Evolutionary conservation across 768 basidiomycete species (phyloP).

Genomic region (Boletus sp.): DNA sequence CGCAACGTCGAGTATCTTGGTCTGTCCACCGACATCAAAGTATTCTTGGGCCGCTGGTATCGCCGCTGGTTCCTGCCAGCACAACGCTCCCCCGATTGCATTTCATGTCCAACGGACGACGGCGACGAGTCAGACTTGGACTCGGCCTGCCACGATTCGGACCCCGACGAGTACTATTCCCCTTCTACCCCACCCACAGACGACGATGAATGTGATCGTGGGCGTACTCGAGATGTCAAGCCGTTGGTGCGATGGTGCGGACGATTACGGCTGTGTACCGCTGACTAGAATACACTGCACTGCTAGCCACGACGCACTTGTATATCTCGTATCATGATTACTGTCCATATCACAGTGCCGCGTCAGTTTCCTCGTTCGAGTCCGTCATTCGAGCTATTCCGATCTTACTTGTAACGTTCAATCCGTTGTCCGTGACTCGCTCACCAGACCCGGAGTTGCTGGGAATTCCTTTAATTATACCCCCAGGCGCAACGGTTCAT

Average conservation of each 20-base stretch:
- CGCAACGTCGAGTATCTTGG: constrained; percentile 89
- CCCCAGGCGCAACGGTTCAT: too few relatives aligned
- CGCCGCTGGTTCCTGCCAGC: constrained; percentile 51
- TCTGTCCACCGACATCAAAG: constrained; percentile 69
- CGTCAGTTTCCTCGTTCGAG: too few relatives aligned
- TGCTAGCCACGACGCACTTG: background rate
- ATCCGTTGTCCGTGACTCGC: too few relatives aligned
- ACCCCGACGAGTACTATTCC: constrained; percentile 18
- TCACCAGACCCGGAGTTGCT: too few relatives aligned
- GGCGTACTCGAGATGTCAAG: constrained; percentile 39
- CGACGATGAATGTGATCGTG: constrained; percentile 39
- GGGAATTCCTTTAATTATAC: too few relatives aligned
- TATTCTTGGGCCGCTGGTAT: constrained; percentile 76
- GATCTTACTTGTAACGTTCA: too few relatives aligned
- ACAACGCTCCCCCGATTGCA: constrained; percentile 22
- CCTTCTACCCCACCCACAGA: constrained; percentile 39
- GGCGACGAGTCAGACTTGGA: constrained; percentile 22
- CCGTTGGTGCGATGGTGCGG: constrained; percentile 35
- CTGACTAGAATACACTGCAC: background rate
- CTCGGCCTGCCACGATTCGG: background rate
- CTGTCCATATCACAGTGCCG: background rate
- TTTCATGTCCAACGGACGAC: constrained; percentile 27
- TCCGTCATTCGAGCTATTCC: too few relatives aligned
- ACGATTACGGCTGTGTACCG: constrained; percentile 20
- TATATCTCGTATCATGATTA: background rate